These are phyloP conservation scores for Tylopilus sp. DNA, from an alignment of 768 basidiomycete genomes.

Conservation along the genomic window DNA sequence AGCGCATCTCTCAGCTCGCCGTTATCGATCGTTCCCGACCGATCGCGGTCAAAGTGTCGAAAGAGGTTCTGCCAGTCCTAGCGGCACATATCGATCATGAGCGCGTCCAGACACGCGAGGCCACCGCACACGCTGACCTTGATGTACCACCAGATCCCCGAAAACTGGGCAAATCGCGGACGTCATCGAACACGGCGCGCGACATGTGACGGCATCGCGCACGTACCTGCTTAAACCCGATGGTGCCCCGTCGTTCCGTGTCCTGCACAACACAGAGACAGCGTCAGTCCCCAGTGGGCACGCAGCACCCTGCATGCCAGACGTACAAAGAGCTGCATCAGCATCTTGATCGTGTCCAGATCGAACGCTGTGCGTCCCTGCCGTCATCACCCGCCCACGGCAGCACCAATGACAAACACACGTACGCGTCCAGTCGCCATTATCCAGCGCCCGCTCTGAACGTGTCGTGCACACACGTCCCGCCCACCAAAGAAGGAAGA, in stretches of 20 bases:
- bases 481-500: no score
- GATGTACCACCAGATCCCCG: constrained; percentile 81
- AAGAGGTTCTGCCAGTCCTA: constrained; percentile 85
- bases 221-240: constrained; percentile 72
- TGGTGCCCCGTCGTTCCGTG: constrained; percentile 71
- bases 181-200: not conserved
- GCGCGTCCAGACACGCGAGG: no score
- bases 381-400: no score
- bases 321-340: constrained; percentile 77
- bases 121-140: constrained; percentile 44
- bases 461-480: no score
- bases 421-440: constrained; percentile 79
- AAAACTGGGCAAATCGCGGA: constrained; percentile 45
- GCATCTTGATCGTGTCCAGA: constrained; percentile 79
- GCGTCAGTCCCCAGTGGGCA: not conserved
- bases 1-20: constrained; percentile 68
- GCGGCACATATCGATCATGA: not conserved
- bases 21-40: constrained; percentile 74
- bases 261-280: constrained; percentile 40
- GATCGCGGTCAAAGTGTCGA: constrained; percentile 80
- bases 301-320: not conserved
- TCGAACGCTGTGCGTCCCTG: constrained; percentile 83
- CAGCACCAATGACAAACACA: constrained; percentile 14
- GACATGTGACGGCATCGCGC: no score
- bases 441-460: constrained; percentile 46